Percentiles rank a stretch among this genome's conserved stretches.
These are phyloP conservation scores for Myriosclerotinia scirpicola DNA, from an alignment of 2,329 filamentous ascomycete species.

Conservation along the genomic window DNA sequence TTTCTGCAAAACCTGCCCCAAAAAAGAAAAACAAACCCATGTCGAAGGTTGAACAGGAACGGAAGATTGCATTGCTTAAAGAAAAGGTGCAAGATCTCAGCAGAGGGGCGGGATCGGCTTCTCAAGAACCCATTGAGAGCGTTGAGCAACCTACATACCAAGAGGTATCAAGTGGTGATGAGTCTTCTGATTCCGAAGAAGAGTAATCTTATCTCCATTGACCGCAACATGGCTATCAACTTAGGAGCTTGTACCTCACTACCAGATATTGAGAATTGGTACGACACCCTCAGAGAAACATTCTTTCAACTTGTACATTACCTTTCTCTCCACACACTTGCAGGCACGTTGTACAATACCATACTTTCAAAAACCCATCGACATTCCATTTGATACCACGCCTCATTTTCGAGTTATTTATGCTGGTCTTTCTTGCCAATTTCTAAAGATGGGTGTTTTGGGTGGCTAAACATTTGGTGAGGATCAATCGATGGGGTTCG, in stretches of 20 bases:
- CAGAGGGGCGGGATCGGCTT: constrained; percentile 31
- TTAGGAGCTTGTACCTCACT: neutral
- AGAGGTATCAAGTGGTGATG: constrained; percentile 53
- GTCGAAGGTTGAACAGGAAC: constrained; percentile 70
- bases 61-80: constrained; percentile 62
- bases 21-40: constrained; percentile 71
- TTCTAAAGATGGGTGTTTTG: neutral
- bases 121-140: constrained; percentile 45
- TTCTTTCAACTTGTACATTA: constrained; percentile 29
- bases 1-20: constrained; percentile 40
- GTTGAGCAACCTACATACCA: constrained; percentile 39
- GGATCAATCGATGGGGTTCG: neutral
- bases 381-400: neutral
- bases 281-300: neutral
- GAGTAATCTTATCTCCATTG: constrained; percentile 32
- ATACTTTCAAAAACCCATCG: neutral
- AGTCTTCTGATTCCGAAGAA: constrained; percentile 55
- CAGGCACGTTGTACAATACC: constrained; percentile 31
- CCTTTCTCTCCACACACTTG: constrained; percentile 22
- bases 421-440: neutral
- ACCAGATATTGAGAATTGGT: neutral
- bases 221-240: neutral
- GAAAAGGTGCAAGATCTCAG: constrained; percentile 54
- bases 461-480: neutral
- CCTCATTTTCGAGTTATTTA: neutral